Percentiles rank a stretch among this genome's conserved stretches.
Evolutionary conservation across 2,329 filamentous ascomycete species (phyloP).

Genomic region (Aurifilum marmelostoma): DNA sequence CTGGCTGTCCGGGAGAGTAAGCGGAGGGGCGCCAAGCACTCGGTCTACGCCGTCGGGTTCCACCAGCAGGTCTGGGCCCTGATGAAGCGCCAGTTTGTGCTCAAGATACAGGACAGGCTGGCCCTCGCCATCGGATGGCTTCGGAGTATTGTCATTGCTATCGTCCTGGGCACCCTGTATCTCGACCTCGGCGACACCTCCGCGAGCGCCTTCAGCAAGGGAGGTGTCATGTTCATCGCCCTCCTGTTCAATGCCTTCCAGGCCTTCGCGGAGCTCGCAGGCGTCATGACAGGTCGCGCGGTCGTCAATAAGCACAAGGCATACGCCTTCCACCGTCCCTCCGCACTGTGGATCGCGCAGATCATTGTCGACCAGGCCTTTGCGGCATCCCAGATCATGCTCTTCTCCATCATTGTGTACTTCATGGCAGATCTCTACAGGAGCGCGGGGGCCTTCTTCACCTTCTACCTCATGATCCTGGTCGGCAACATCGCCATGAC

Average conservation of each 20-base stretch:
- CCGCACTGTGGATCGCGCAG: slow-evolving; percentile 81
- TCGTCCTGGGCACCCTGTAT: slow-evolving; percentile 81
- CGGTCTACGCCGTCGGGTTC: slow-evolving; percentile 83
- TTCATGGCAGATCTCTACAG: slow-evolving; percentile 73
- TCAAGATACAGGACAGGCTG: slow-evolving; percentile 86
- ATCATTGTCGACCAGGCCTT: slow-evolving; percentile 80
- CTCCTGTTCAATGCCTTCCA: slow-evolving; percentile 88
- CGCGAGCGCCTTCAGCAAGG: slow-evolving; percentile 77
- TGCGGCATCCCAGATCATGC: slow-evolving; percentile 68
- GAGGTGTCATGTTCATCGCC: slow-evolving; percentile 78
- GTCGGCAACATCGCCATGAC: slow-evolving; percentile 74
- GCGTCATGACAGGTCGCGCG: slow-evolving; percentile 74
- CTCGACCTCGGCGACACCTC: slow-evolving; percentile 68
- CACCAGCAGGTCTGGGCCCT: slow-evolving; percentile 81
- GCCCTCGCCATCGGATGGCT: slow-evolving; percentile 74
- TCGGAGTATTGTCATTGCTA: slow-evolving; percentile 69
- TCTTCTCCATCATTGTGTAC: slow-evolving; percentile 77
- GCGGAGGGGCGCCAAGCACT: slow-evolving; percentile 72
- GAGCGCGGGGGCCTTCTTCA: slow-evolving; percentile 79
- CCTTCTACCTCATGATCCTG: slow-evolving; percentile 72
- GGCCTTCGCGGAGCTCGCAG: slow-evolving; percentile 76
- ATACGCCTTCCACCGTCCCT: slow-evolving; percentile 82
- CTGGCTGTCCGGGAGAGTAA: slow-evolving; percentile 78
- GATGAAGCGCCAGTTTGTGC: slow-evolving; percentile 80
- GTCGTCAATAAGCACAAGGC: slow-evolving; percentile 85